These are phyloP conservation scores for Pezicula neosporulosa DNA, from an alignment of 2,329 filamentous ascomycete species.

Conservation along the genomic window DNA sequence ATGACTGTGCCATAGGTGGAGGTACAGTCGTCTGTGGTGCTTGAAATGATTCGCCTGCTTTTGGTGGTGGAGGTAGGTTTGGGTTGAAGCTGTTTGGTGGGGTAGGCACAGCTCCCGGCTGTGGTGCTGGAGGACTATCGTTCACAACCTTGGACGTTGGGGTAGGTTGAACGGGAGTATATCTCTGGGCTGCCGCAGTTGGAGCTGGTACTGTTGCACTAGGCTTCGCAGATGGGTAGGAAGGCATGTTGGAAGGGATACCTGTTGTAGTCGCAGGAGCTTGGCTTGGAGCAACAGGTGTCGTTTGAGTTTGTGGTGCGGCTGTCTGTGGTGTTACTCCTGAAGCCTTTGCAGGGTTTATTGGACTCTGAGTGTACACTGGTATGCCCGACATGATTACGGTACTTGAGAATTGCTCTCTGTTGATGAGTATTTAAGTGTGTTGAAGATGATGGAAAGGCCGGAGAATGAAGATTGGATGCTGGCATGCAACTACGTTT, in stretches of 20 bases:
- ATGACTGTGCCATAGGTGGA: slow-evolving; percentile 27
- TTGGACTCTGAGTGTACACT: slow-evolving; percentile 56
- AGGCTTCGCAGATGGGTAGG: slow-evolving; percentile 41
- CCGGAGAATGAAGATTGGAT: no score
- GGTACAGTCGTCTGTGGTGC: slow-evolving; percentile 29
- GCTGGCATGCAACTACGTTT: no score
- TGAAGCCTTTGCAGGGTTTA: slow-evolving; percentile 51
- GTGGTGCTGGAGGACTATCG: slow-evolving; percentile 47
- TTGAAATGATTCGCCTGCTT: slow-evolving; percentile 41
- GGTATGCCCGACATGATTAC: slow-evolving; percentile 57
- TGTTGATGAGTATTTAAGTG: not conserved
- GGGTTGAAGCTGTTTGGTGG: slow-evolving; percentile 31
- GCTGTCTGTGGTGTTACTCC: slow-evolving; percentile 45
- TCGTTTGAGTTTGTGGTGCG: slow-evolving; percentile 18
- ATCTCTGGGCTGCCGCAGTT: slow-evolving; percentile 27
- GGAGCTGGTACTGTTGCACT: slow-evolving; percentile 44
- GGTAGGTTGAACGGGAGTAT: slow-evolving; percentile 37
- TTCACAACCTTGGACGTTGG: slow-evolving; percentile 34
- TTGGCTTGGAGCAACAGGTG: slow-evolving; percentile 15
- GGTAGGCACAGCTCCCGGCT: slow-evolving; percentile 52
- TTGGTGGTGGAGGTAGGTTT: slow-evolving; percentile 47
- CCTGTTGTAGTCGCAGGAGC: slow-evolving; percentile 25
- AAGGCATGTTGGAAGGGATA: slow-evolving; percentile 23
- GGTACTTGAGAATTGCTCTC: not conserved
- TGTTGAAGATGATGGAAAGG: not conserved